Evolutionary conservation across 805 yeast genomes (phyloP).

Genomic region (Scheffersomyces ergatensis): DNA sequence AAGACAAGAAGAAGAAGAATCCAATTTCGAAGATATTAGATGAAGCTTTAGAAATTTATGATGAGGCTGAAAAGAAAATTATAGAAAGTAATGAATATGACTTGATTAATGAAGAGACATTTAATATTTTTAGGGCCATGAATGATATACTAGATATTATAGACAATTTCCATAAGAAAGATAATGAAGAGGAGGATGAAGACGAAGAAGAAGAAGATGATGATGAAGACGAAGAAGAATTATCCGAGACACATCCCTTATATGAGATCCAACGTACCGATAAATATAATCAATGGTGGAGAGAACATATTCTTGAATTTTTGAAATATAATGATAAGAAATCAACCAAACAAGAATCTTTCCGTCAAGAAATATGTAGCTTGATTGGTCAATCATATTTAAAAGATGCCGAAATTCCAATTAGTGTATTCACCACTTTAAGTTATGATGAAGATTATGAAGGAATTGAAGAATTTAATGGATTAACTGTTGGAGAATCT

Average conservation of each 20-base stretch:
- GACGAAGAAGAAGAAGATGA: constrained; percentile 16
- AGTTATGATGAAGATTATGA: constrained; percentile 52
- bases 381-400: constrained; percentile 62
- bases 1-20: constrained; percentile 24
- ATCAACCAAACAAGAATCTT: constrained; percentile 5
- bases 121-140: constrained; percentile 53
- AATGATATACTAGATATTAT: constrained; percentile 70
- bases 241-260: constrained; percentile 57
- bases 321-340: constrained; percentile 26
- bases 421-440: constrained; percentile 51
- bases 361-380: constrained; percentile 42
- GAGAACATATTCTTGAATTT: constrained; percentile 38
- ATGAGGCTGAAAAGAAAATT: constrained; percentile 35
- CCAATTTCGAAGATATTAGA: constrained; percentile 42
- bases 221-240: constrained; percentile 32
- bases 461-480: constrained; percentile 27
- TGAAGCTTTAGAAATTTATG: constrained; percentile 46
- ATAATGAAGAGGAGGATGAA: constrained; percentile 22
- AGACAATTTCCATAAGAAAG: constrained; percentile 54
- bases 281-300: constrained; percentile 56
- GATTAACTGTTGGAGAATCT: constrained; percentile 39
- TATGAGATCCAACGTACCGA: constrained; percentile 37
- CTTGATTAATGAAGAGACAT: constrained; percentile 38
- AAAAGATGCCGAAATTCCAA: constrained; percentile 63
- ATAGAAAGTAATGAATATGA: constrained; percentile 19